A percentile compares a stretch with the other conserved stretches of the same genome.
Evolutionary conservation across 257 asterid species (phyloP).

Genomic region (Orobanche coerulescens): DNA sequence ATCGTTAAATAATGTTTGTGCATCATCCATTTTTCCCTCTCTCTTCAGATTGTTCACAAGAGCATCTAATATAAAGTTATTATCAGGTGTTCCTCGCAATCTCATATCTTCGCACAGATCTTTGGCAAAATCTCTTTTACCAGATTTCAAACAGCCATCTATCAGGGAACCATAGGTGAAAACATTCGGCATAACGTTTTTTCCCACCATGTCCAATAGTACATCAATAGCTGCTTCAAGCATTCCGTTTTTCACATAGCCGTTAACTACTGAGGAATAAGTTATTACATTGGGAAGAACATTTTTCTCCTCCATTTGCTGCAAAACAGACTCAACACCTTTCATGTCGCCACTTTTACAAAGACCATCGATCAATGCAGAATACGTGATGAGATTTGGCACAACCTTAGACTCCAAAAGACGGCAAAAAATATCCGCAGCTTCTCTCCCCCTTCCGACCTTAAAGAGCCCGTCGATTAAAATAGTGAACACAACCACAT

Average conservation of each 20-base stretch:
- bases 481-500: constrained; percentile 59
- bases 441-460: constrained; percentile 58
- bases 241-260: constrained; percentile 63
- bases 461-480: constrained; percentile 76
- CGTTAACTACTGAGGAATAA: constrained; percentile 60
- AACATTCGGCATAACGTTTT: constrained; percentile 53
- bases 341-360: constrained; percentile 63
- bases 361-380: constrained; percentile 61
- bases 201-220: constrained; percentile 44
- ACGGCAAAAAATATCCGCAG: constrained; percentile 42
- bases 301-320: constrained; percentile 50
- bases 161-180: constrained; percentile 48
- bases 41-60: constrained; percentile 56
- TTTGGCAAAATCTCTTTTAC: constrained; percentile 47
- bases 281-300: constrained; percentile 59
- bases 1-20: constrained; percentile 46
- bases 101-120: constrained; percentile 65
- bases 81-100: constrained; percentile 47
- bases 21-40: constrained; percentile 55
- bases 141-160: constrained; percentile 73
- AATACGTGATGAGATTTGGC: constrained; percentile 55
- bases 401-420: constrained; percentile 39
- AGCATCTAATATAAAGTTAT: constrained; percentile 50
- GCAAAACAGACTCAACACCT: constrained; percentile 47
- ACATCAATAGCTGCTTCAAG: constrained; percentile 50